Evolutionary conservation across 73 alveolate genomes (phyloP), one percentile per base, ranked within the genome.

Genomic region (Paraurostyla sp.): DNA sequence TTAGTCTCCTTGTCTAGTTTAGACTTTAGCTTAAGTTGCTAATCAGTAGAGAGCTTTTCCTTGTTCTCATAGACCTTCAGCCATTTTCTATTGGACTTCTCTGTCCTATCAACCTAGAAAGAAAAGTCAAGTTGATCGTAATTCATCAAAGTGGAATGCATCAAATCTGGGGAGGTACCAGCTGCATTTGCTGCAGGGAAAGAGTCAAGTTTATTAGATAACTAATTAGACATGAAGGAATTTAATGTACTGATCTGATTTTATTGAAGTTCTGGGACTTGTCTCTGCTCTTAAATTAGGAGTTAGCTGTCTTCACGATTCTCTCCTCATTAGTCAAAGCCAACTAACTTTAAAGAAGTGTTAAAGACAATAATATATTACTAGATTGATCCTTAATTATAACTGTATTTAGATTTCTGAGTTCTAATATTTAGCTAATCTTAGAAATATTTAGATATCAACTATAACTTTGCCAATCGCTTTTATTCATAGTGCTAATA

Each of bases 271-370:
- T 3, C 16, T 15, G 3, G 23, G 58, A 15, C 27, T 25, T 50
- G 3, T 23, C 50, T 78, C 78, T 46, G 45, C 89, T 78, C 40
- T 32, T 78, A 1, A 15, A 22, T 13, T 9, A 15, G 11, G 50
- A 45, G 42, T 73, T 73, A 3, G 89, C 89, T 27, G 89, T 78
- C 32, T 54, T 78, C 11, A 78, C 78, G 4, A 78, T 54, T 54
- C 89, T 51, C 45, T 78, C 89, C 41, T 78, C 80, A 35, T 13
- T 78, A 0, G 89, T 36, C 29, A 52, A n/a, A 2, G 89, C 63
- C 23, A 78, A 43, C 20, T 73, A 65, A 65, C 86, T 73, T 25
- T 13, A 73, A 43, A 73, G 7, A 73, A 43, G 27, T 9, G 9
- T 20, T 78, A 30, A 51, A 40, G 0, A 9, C 16, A 20, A 0